Evolutionary conservation across 352 stramenopile genomes (phyloP), one percentile per base, ranked within the genome.

Genomic region (Phytophthora fragariaefolia): DNA sequence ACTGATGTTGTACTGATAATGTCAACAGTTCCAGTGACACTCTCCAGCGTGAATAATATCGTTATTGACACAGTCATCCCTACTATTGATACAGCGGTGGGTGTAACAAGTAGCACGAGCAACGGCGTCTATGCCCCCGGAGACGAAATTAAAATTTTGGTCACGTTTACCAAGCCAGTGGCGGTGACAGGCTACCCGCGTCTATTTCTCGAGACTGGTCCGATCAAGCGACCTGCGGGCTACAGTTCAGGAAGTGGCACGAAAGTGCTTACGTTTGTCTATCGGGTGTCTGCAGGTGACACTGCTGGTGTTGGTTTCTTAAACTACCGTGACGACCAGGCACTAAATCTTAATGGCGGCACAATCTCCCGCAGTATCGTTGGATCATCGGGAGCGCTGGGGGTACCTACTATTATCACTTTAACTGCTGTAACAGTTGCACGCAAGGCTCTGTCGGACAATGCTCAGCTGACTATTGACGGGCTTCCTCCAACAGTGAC

Each of bases 151-250:
- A 65, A 76, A 8, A 77, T 96, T 30, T 59, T 80, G 12, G 62
- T 96, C 20, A 81, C 80, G 20, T 96, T 96, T 69, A 95, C 84
- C 0, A 93, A 92, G 46, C 74, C 83, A n/a, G 88, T 96, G 0
- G 67, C 50, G 0, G 86, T 96, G 18, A 66, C 57, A 0, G 86
- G 85, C 1, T 90, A 90, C 17, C 88, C 88, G 6, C 73, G 85
- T 8, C 48, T 96, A 18, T 89, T 87, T 52, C 67, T 96, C 12
- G 83, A 93, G 58, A 95, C 86, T 0, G 85, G 82, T 4, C 66
- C 69, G 0, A 86, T 92, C 51, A 91, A 92, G 58, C 81, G 82
- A 7, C 74, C 81, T 22, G 88, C 88, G 0, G 74, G 78, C 3
- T 96, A 93, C 69, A 74, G 52, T 23, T 79, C 74, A 23, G 88